Base-by-base conservation (phyloP, 768 basidiomycete species). In the Grammothele lineata region DNA sequence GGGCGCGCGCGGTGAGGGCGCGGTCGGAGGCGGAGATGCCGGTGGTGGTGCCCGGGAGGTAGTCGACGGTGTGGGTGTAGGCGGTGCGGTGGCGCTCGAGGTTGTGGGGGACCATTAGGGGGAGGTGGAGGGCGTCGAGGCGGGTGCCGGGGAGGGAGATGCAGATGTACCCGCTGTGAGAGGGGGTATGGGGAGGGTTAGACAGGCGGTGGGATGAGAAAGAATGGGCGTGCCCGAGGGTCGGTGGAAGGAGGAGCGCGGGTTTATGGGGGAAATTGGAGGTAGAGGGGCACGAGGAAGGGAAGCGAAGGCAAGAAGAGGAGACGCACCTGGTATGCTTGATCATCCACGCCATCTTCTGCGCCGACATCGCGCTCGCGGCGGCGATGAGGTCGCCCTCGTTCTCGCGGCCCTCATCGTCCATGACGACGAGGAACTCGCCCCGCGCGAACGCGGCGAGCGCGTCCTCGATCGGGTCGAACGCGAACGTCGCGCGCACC, bases 331-430 rank as follows among this genome's bases (percentile, higher is more conserved):
- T 96, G 0, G 92, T 91, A 64, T 94, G 85, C 61, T 87, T 87
- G 64, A 99, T 93, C 79, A 99, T 87, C 92, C 92, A 99, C 1
- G 96, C 95, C 96, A 99, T 98, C 62, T 93, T 90, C 67, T 97
- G 90, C 1, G 92, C 90, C 32, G 93, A 92, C 55, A 90, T 83
- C 42, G 82, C 78, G 21, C 75, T 74, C 2, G 82, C 96, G 12
- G 95, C 82, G 60, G 92, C 86, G 62, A 97, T 92, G 48, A 99
- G 70, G 66, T 99, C 96, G 2, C 96, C 95, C 63, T 99, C 96
- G 63, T 99, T 99, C 70, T 99, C 96, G 50, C 96, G 74, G 54
- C 75, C 74, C 67, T 96, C 90, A 66, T 98, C 95, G 64, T 99
- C 96, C 87, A 97, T 92, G 5, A 98, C 96, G 1, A 99, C 89